Percentiles rank a stretch among this genome's conserved stretches.
Conservation (phyloP, 1,139 yeast genomes). For the Kodamaea alishanica region DNA sequence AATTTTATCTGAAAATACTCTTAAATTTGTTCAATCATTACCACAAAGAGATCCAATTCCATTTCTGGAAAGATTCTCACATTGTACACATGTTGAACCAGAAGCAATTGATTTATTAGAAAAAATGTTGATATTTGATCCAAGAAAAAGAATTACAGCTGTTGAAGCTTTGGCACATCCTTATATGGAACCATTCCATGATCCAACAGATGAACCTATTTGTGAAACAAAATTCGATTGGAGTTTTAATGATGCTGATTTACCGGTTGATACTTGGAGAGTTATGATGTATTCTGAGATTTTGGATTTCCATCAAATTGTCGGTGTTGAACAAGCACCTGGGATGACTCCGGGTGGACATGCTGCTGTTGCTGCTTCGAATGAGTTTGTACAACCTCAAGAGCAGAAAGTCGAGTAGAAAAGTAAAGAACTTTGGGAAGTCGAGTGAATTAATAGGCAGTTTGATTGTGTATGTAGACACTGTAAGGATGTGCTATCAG, state of each 20-base stretch:
- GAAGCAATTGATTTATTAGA: conserved; percentile 87
- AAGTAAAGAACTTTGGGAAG: background rate
- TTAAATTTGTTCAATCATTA: conserved; percentile 87
- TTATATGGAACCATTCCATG: conserved; percentile 95
- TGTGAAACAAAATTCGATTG: conserved; percentile 94
- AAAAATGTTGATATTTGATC: conserved; percentile 91
- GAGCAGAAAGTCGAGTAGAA: conserved; percentile 21
- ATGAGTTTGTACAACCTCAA: conserved; percentile 9
- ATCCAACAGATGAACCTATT: conserved; percentile 94
- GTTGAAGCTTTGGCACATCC: conserved; percentile 88
- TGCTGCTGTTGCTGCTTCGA: conserved; percentile 2
- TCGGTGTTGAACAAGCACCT: conserved; percentile 23
- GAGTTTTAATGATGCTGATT: conserved; percentile 97
- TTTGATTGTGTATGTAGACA: no score
- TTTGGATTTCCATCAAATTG: conserved; percentile 87
- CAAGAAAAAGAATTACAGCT: conserved; percentile 89
- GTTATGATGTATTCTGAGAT: conserved; percentile 99
- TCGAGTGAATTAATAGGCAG: background rate
- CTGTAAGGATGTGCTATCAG: no score
- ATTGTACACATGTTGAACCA: conserved; percentile 73
- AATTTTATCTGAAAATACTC: conserved; percentile 91
- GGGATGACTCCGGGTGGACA: background rate
- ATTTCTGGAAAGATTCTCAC: conserved; percentile 69
- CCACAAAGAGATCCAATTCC: conserved; percentile 94
- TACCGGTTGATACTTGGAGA: conserved; percentile 98